Percentiles rank a stretch among this genome's conserved stretches.
phyloP scores from a whole-genome alignment of 768 basidiomycete species.

The Russula dissimulans region DNA sequence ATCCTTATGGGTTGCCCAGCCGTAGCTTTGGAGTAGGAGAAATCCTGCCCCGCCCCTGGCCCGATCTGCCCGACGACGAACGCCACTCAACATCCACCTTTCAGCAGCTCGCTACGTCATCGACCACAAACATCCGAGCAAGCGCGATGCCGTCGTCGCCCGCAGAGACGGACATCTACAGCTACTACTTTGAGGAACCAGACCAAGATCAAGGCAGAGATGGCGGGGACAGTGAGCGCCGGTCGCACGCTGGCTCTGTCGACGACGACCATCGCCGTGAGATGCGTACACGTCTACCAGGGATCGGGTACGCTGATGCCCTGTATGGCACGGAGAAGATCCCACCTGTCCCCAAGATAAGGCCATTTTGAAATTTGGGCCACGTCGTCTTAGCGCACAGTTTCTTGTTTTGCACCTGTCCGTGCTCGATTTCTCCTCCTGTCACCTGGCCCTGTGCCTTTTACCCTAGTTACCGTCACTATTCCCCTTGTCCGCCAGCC shows the following conservation, averaged over 20 bases:
- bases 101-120: not conserved
- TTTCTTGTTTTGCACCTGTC: no score
- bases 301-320: slow-evolving; percentile 1
- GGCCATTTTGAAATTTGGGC: not conserved
- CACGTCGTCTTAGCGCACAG: not conserved
- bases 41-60: not conserved
- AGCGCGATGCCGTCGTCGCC: not conserved
- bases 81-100: slow-evolving; percentile 7
- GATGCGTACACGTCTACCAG: slow-evolving; percentile 5
- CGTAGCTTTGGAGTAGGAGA: not conserved
- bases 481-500: no score
- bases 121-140: not conserved
- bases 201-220: not conserved
- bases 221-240: not conserved
- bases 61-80: slow-evolving; percentile 11
- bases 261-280: slow-evolving; percentile 8
- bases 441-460: no score
- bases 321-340: slow-evolving; percentile 3
- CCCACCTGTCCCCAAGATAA: slow-evolving; percentile 13
- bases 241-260: slow-evolving; percentile 4
- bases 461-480: no score
- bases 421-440: not conserved
- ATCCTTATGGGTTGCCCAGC: not conserved
- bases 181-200: not conserved
- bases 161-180: not conserved